A percentile compares a stretch with the other conserved stretches of the same genome.
Conservation (phyloP, 306 rosid species). For the Corylus americana region DNA sequence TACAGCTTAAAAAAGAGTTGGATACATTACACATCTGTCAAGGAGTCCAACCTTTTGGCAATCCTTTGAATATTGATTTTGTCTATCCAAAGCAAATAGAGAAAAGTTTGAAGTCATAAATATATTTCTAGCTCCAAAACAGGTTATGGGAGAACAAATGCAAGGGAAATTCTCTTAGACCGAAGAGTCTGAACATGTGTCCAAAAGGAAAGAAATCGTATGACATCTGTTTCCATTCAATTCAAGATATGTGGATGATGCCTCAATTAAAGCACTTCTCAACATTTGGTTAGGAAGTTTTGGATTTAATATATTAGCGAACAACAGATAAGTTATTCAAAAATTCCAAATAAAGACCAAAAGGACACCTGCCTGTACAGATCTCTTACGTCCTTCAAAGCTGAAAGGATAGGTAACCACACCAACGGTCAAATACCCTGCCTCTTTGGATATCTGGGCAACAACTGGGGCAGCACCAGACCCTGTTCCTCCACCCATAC, state of each 20-base stretch:
- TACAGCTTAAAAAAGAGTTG: not conserved
- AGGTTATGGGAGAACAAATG: not conserved
- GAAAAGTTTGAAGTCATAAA: not conserved
- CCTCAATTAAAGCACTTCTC: not conserved
- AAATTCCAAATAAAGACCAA: conserved; percentile 28
- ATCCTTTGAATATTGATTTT: not conserved
- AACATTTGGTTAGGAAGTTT: not conserved
- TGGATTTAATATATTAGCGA: not conserved
- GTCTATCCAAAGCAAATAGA: not conserved
- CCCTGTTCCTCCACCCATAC: conserved; percentile 99
- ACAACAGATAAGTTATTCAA: not conserved
- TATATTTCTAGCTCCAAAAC: not conserved
- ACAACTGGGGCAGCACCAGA: conserved; percentile 99
- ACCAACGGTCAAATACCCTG: conserved; percentile 95
- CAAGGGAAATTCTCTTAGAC: not conserved
- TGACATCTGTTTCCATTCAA: not conserved
- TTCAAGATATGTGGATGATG: not conserved
- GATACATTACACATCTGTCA: not conserved
- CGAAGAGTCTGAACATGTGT: not conserved
- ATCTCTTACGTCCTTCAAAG: conserved; percentile 98
- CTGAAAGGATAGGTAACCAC: conserved; percentile 95
- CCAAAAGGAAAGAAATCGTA: not conserved
- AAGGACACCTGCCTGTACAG: conserved; percentile 82
- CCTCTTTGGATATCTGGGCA: conserved; percentile 92
- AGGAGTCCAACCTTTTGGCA: too few relatives aligned